A percentile compares a stretch with the other conserved stretches of the same genome.
These are phyloP conservation scores for Leptomonas pyrrhocoris DNA, from an alignment of 208 protist genomes.

Conservation along the genomic window DNA sequence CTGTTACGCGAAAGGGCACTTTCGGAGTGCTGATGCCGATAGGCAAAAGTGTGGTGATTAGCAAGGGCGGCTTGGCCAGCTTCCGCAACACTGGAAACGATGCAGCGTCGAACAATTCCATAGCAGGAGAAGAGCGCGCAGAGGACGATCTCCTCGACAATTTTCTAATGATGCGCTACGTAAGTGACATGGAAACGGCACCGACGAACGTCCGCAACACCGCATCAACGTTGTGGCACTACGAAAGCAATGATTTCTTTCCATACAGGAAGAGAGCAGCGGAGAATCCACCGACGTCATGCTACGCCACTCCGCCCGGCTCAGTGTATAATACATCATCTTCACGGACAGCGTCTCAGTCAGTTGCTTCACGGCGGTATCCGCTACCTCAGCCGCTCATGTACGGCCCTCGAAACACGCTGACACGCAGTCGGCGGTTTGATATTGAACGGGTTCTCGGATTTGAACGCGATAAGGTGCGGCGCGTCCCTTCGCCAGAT, in stretches of 20 bases:
- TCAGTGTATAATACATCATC: neutral
- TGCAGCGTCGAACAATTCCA: neutral
- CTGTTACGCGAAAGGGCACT: neutral
- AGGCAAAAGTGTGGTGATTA: neutral
- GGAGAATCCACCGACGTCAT: neutral
- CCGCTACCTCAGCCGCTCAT: neutral
- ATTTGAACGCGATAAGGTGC: neutral
- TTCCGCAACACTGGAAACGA: too few species aligned
- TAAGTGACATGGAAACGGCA: neutral
- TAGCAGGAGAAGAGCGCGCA: too few species aligned
- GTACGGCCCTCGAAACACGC: neutral
- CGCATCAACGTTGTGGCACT: neutral
- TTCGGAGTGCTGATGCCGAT: neutral
- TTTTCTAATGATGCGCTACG: neutral
- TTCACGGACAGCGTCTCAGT: neutral
- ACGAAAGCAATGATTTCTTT: neutral
- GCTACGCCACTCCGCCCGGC: neutral
- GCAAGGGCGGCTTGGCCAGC: neutral
- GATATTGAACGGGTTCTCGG: neutral
- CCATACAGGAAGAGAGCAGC: too few species aligned
- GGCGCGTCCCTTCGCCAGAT: conserved; percentile 4
- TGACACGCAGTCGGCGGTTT: neutral
- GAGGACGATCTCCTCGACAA: neutral
- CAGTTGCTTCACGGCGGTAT: neutral
- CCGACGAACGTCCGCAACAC: neutral